Base-by-base conservation (phyloP, 495 filamentous ascomycete species). In the Penicillium riverlandense region DNA sequence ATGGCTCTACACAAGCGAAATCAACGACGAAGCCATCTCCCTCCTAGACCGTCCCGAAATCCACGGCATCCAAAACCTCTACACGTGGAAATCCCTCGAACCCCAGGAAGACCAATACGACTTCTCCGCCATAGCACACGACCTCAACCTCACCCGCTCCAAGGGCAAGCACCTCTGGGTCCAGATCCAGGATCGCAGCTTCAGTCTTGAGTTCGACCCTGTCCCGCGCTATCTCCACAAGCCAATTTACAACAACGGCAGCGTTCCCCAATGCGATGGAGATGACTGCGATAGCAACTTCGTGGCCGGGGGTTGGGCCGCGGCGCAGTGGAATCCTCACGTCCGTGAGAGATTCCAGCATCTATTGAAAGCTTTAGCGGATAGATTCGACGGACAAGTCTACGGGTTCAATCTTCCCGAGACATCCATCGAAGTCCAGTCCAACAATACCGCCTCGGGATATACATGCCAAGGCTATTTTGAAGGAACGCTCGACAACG, bases 1-100 rank as follows among this genome's bases (percentile, higher is more conserved):
- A 15, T 41, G 40, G 40, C 40, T 41, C 6, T 41, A 41, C 29
- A 41, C 40, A n/a, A 41, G 40, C 29, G 40, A 41, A 7, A 41
- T 41, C 12, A 15, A 41, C 29, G 8, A 41, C 4, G 40, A 41
- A 15, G 40, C 40, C 16, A 30, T 41, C 28, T 0, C 40, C 12
- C 40, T 41, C 40, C 12, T 41, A 31, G 12, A 41, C 6, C 40
- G 28, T 16, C 40, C 40, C 5, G 40, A 41, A 31, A 41, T 41
- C 12, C 40, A 41, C 8, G 40, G 40, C 7, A 16, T 41, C 40
- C 40, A 41, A 31, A 41, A 15, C 30, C 40, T 41, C 9, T 41
- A 41, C n/a, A 41, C 27, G 4, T 41, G 40, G 40, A 41, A 41
- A 31, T 41, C 40, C 10, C 40, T 41, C 10, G 40, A 41, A 8